Conservation (phyloP, 768 basidiomycete species). For the Phaeotremella skinneri region DNA sequence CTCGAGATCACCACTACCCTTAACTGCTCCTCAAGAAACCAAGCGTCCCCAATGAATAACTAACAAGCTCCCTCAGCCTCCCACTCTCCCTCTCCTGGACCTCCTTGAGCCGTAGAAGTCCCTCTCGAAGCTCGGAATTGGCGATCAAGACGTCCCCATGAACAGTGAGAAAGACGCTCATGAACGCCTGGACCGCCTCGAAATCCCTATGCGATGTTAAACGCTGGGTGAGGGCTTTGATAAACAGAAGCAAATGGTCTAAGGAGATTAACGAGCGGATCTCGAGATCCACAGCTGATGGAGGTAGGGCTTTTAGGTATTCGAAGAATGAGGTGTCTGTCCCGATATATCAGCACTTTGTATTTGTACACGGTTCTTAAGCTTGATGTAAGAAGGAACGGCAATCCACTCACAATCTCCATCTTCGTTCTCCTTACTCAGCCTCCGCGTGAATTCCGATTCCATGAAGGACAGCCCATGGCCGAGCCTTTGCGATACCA, state of each 20-base stretch:
- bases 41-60: constrained; percentile 52
- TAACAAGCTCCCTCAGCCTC: constrained; percentile 58
- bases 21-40: constrained; percentile 47
- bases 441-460: constrained; percentile 66
- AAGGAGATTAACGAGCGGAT: constrained; percentile 72
- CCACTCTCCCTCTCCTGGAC: constrained; percentile 75
- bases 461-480: constrained; percentile 39
- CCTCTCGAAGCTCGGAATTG: constrained; percentile 63
- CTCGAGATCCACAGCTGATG: constrained; percentile 87
- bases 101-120: constrained; percentile 61
- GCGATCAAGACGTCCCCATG: constrained; percentile 76
- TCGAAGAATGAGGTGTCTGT: constrained; percentile 81
- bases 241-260: constrained; percentile 65
- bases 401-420: constrained; percentile 67
- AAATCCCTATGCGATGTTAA: constrained; percentile 81
- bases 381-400: neutral
- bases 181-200: constrained; percentile 86
- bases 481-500: constrained; percentile 51
- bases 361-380: too few relatives aligned
- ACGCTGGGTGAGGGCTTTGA: constrained; percentile 69
- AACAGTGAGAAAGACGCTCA: constrained; percentile 76
- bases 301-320: constrained; percentile 79
- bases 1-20: neutral
- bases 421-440: constrained; percentile 60
- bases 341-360: too few relatives aligned